Percentiles rank a stretch among this genome's conserved stretches.
Conservation (phyloP, 441 rosid species). For the Croton laevigatus region DNA sequence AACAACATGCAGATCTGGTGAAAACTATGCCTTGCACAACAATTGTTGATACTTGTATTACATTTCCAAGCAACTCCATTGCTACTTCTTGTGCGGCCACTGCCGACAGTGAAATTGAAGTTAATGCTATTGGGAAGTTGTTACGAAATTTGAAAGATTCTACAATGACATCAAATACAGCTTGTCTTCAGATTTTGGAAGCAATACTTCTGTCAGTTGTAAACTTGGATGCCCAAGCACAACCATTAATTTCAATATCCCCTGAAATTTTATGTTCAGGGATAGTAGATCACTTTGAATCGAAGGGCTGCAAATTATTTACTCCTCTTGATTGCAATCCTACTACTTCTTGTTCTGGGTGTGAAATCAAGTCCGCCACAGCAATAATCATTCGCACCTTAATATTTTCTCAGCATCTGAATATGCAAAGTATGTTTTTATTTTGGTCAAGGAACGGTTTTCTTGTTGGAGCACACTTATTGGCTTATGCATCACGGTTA, state of each 20-base stretch:
- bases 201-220: slow-evolving; percentile 33
- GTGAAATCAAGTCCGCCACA: slow-evolving; percentile 38
- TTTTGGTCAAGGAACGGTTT: slow-evolving; percentile 39
- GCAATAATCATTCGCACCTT: slow-evolving; percentile 35
- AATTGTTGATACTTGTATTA: slow-evolving; percentile 17
- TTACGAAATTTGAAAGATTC: slow-evolving; percentile 34
- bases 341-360: slow-evolving; percentile 25
- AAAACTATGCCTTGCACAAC: slow-evolving; percentile 13
- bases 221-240: slow-evolving; percentile 21
- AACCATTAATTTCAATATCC: slow-evolving; percentile 18
- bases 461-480: slow-evolving; percentile 41
- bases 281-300: slow-evolving; percentile 34
- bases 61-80: slow-evolving; percentile 20
- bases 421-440: slow-evolving; percentile 35
- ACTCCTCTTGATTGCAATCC: slow-evolving; percentile 22
- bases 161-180: slow-evolving; percentile 24
- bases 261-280: slow-evolving; percentile 30
- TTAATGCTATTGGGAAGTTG: slow-evolving; percentile 26
- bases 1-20: slow-evolving; percentile 9
- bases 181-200: slow-evolving; percentile 36
- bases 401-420: slow-evolving; percentile 34
- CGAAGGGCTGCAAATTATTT: slow-evolving; percentile 39
- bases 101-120: slow-evolving; percentile 17
- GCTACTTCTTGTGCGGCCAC: slow-evolving; percentile 16
- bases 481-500: slow-evolving; percentile 41